Evolutionary conservation across 2,329 filamentous ascomycete species (phyloP).

Genomic region (Phialophora tarda): DNA sequence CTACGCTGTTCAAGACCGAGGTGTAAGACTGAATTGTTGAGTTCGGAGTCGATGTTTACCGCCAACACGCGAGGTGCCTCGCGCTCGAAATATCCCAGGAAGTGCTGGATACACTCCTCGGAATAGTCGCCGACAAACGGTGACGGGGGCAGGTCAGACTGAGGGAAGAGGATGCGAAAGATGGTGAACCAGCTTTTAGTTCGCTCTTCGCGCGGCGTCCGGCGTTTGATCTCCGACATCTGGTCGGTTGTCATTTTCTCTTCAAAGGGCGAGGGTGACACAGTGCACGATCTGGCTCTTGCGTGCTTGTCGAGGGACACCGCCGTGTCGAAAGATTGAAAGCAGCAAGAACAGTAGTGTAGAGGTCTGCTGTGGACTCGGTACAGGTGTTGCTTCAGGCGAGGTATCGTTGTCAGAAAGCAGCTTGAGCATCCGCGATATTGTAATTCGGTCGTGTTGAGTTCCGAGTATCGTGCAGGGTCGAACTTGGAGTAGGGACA

Average conservation of each 20-base stretch:
- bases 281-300: neutral
- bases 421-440: constrained; percentile 22
- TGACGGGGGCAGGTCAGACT: constrained; percentile 8
- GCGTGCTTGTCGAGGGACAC: constrained; percentile 6
- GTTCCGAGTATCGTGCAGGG: constrained; percentile 20
- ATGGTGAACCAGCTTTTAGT: constrained; percentile 26
- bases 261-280: constrained; percentile 10
- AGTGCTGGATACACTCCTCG: constrained; percentile 4
- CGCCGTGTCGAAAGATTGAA: constrained; percentile 10
- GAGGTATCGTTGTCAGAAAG: constrained; percentile 17
- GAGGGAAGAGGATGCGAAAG: constrained; percentile 24
- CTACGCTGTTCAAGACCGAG: neutral
- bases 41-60: neutral
- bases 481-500: constrained; percentile 42
- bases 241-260: constrained; percentile 30
- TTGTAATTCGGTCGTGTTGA: constrained; percentile 14
- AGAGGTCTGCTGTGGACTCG: constrained; percentile 17
- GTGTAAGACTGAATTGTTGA: constrained; percentile 1
- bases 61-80: constrained; percentile 9
- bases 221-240: constrained; percentile 15
- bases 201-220: constrained; percentile 11
- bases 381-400: constrained; percentile 28
- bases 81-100: constrained; percentile 8
- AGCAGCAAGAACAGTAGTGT: constrained; percentile 19
- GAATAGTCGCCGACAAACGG: constrained; percentile 18